Evolutionary conservation across 208 protist genomes (phyloP).

Genomic region (Tritrichomonas musculus): DNA sequence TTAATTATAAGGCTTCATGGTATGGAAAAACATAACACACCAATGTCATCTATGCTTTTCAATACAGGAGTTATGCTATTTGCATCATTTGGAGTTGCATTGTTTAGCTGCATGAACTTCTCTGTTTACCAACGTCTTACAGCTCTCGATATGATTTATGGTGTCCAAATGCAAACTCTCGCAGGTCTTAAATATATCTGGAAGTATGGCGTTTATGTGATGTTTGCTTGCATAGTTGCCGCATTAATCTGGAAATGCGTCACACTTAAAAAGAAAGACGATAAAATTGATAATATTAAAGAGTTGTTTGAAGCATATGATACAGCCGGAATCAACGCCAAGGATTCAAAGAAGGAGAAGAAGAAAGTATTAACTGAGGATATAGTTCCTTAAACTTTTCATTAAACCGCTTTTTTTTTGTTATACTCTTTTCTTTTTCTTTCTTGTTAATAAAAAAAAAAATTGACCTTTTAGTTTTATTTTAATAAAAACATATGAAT

Average conservation of each 20-base stretch:
- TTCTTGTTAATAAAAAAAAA: too few species aligned
- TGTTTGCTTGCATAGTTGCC: neutral
- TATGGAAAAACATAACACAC: neutral
- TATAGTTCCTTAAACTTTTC: too few species aligned
- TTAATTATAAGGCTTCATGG: neutral
- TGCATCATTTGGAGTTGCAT: neutral
- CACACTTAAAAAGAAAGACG: neutral
- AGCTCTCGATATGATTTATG: constrained; percentile 18
- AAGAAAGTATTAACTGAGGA: too few species aligned
- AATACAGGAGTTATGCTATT: neutral
- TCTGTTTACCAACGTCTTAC: neutral
- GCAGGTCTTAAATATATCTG: neutral
- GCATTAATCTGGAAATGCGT: neutral
- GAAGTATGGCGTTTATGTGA: neutral
- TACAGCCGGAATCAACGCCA: neutral
- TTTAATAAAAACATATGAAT: too few species aligned
- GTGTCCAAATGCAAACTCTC: neutral
- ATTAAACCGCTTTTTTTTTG: too few species aligned
- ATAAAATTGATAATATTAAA: neutral
- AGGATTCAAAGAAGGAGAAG: too few species aligned
- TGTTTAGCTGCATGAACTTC: neutral
- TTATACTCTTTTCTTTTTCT: too few species aligned
- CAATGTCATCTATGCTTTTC: constrained; percentile 18
- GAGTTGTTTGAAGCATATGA: neutral
- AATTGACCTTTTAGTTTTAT: too few species aligned